Evolutionary conservation across 2,329 filamentous ascomycete species (phyloP), one percentile per base, ranked within the genome.

Genomic region (Pestalotiopsis sp.): DNA sequence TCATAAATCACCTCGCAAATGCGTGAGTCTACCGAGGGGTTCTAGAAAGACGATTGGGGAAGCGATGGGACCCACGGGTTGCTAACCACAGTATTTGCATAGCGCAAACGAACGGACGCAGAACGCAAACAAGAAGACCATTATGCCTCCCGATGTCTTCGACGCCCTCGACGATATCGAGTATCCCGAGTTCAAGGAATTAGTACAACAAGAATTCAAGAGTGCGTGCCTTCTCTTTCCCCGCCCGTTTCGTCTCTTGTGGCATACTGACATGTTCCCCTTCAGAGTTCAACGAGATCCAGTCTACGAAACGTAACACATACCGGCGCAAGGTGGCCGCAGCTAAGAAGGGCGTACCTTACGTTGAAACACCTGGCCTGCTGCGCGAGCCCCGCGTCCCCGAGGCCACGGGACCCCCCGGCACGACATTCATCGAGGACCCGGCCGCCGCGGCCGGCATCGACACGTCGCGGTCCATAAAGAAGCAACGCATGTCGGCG

Each of bases 1-100:
- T 96, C 75, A 91, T 96, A 73, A 95, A 89, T 80, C 93, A 94
- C 78, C 83, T 96, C 39, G 90, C 92, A 58, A 86, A 88, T 69
- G 87, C 90, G 92, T 95, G 85, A 66, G 91, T 84, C 64, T 20
- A 22, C 24, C 52, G 17, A 26, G 24, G 35, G 30, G 30, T 35
- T 35, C 30, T 35, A 35, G 1, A 35, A 7, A 35, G 30, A 35
- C 30, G 10, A 26, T 7, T 10, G 20, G 38, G 44, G 17, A 40
- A 44, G 30, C 26, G 17, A 66, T 35, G 10, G 6, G 44, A n/a
- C 6, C 7, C 7, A 22, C 26, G 3, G 62, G 40, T 20, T 5
- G 26, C 52, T 48, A 30, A 56, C 65, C 39, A 66, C 11, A 17
- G 4, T 13, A 39, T 35, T 24, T 13, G 26, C 52, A 13, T 70